phyloP scores from a whole-genome alignment of 2,329 filamentous ascomycete genomes.

The Mycosphaerella sp. region DNA sequence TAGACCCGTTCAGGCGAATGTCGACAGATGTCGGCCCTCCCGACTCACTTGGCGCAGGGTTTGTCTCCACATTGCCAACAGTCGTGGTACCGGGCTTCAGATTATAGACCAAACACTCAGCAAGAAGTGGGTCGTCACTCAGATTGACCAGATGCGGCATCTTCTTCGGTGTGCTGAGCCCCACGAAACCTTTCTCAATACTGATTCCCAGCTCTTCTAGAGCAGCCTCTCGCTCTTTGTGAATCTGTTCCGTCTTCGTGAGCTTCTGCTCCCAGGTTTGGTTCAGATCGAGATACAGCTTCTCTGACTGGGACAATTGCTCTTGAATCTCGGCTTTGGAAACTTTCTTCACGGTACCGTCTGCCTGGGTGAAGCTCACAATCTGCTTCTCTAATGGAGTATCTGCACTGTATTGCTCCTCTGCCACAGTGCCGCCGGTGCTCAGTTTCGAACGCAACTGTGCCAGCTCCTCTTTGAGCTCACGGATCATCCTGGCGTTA shows the following conservation, averaged over 20 bases:
- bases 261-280: constrained; percentile 99
- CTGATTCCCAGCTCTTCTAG: constrained; percentile 96
- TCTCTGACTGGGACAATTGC: constrained; percentile 92
- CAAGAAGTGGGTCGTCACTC: constrained; percentile 72
- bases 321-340: constrained; percentile 98
- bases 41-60: constrained; percentile 40
- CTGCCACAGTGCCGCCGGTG: constrained; percentile 44
- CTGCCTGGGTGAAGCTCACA: constrained; percentile 81
- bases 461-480: constrained; percentile 89
- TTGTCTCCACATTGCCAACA: constrained; percentile 87
- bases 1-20: constrained; percentile 86
- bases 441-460: constrained; percentile 77
- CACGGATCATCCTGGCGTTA: constrained; percentile 97
- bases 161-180: constrained; percentile 92
- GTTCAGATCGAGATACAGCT: constrained; percentile 89
- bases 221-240: constrained; percentile 92
- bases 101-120: constrained; percentile 96
- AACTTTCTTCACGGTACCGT: constrained; percentile 86
- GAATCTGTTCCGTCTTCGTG: constrained; percentile 89
- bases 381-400: constrained; percentile 94
- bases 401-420: constrained; percentile 84
- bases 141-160: constrained; percentile 99
- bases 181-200: constrained; percentile 97
- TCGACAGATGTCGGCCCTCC: constrained; percentile 56
- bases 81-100: constrained; percentile 91